Base-by-base conservation (phyloP, 2,329 filamentous ascomycete species). In the Tolypocladium ovalisporum region DNA sequence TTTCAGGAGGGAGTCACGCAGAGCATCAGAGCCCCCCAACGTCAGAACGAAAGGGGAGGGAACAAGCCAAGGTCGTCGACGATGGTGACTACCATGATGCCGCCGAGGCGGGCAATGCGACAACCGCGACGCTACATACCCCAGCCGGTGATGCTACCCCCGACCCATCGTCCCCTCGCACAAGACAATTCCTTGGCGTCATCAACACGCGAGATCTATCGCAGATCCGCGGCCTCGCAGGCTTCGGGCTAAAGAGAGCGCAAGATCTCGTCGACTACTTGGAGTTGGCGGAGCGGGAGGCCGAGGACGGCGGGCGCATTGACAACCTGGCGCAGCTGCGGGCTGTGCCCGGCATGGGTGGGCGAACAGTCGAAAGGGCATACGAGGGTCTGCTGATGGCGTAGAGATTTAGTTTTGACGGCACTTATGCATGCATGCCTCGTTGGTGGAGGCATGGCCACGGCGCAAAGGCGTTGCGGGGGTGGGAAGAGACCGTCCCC, bases 191-290 rank as follows among this genome's bases (percentile, higher is more conserved):
- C 2, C 77, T 91, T 2, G 76, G 81, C 52, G 86, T 90, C 64
- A 82, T 91, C 71, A 91, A 91, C 74, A 89, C 86, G 24, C 80
- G 85, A 54, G 85, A 91, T 60, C 71, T 87, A 22, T 74, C 74
- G 17, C 76, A 81, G 66, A 90, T 91, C 70, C 81, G 80, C 64
- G 73, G 81, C 3, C 76, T 91, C 1, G 83, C 84, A 42, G 88
- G 88, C 2, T 85, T 91, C 13, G 88, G 88, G 0, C 77, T 83
- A 1, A 90, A 90, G 74, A 88, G 86, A 68, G 88, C 88, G 0
- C 73, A 76, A 47, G 82, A 84, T 61, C 68, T 85, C 37, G 77
- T 85, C 6, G 79, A 82, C 54, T 79, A 79, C 60, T 67, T 85
- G n/a, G 77, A 78, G 51, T 64, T 76, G 24, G 70, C 74, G 59